phyloP scores from a whole-genome alignment of 495 filamentous ascomycete species.

The Talaromyces liani region DNA sequence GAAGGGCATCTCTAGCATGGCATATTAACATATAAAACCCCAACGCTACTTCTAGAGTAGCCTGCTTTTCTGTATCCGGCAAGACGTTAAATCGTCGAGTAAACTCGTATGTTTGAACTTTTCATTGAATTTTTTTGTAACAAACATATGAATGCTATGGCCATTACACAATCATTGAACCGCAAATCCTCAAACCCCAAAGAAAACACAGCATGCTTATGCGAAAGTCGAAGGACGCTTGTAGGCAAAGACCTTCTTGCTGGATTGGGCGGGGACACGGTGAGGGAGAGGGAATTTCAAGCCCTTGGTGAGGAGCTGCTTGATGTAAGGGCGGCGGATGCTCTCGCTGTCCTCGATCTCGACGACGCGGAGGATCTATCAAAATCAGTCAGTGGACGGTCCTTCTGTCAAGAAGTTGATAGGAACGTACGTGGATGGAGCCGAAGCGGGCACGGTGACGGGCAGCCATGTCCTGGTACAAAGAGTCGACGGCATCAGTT shows the following conservation, averaged over 20 bases:
- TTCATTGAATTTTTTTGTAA: conserved; percentile 6
- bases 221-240: conserved; percentile 88
- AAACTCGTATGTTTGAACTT: conserved; percentile 1
- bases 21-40: not conserved
- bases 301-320: conserved; percentile 89
- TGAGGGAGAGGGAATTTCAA: conserved; percentile 98
- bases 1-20: not conserved
- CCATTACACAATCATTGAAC: conserved; percentile 44
- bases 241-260: conserved; percentile 84
- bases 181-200: conserved; percentile 32
- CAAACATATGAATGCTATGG: conserved; percentile 34
- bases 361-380: conserved; percentile 93
- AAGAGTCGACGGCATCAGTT: conserved; percentile 86
- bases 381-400: not conserved
- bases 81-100: not conserved
- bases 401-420: not conserved
- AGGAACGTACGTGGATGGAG: conserved; percentile 78
- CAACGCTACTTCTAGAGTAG: not conserved
- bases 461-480: conserved; percentile 99
- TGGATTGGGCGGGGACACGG: conserved; percentile 69
- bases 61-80: not conserved
- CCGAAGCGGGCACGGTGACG: conserved; percentile 96
- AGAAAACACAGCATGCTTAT: conserved; percentile 39
- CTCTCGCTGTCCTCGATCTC: conserved; percentile 88
- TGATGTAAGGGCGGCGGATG: conserved; percentile 97